A percentile compares a stretch with the other conserved stretches of the same genome.
These are phyloP conservation scores for Lizonia empirigonia DNA, from an alignment of 2,329 filamentous ascomycete genomes.

Conservation along the genomic window DNA sequence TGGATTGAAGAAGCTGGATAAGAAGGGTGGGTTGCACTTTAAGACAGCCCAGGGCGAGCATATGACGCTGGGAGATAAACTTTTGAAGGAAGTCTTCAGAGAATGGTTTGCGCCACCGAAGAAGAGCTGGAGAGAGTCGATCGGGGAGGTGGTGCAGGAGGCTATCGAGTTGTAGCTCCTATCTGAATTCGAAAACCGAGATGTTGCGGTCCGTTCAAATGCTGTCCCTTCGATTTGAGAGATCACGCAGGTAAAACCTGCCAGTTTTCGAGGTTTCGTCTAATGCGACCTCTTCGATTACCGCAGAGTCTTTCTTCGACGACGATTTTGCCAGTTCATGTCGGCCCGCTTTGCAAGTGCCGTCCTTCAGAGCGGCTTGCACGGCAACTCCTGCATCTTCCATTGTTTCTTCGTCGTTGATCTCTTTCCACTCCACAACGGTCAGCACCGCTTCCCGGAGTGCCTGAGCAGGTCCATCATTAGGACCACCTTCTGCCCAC, in stretches of 20 bases:
- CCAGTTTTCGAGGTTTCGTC: neutral
- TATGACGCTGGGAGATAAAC: slow-evolving; percentile 75
- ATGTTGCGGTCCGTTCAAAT: too few relatives aligned
- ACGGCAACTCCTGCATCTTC: neutral
- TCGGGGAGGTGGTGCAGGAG: slow-evolving; percentile 24
- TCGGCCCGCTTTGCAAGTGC: neutral
- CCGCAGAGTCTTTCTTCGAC: neutral
- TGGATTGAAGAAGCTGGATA: slow-evolving; percentile 78
- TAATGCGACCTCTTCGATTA: neutral
- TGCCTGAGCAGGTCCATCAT: neutral
- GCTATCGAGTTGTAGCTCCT: slow-evolving; percentile 34
- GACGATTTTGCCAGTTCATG: neutral
- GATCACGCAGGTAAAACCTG: neutral
- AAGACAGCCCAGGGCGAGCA: slow-evolving; percentile 75
- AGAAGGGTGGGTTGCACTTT: slow-evolving; percentile 79
- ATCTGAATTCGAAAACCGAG: neutral
- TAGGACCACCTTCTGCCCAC: neutral
- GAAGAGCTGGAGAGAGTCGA: slow-evolving; percentile 14
- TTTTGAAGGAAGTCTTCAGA: slow-evolving; percentile 68
- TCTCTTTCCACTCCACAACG: neutral
- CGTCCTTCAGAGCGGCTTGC: neutral
- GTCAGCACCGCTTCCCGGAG: neutral
- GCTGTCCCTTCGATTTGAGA: too few relatives aligned
- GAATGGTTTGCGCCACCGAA: slow-evolving; percentile 65
- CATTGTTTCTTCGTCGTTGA: neutral